Conservation (phyloP, 306 rosid genomes). For the Sindora glabra region DNA sequence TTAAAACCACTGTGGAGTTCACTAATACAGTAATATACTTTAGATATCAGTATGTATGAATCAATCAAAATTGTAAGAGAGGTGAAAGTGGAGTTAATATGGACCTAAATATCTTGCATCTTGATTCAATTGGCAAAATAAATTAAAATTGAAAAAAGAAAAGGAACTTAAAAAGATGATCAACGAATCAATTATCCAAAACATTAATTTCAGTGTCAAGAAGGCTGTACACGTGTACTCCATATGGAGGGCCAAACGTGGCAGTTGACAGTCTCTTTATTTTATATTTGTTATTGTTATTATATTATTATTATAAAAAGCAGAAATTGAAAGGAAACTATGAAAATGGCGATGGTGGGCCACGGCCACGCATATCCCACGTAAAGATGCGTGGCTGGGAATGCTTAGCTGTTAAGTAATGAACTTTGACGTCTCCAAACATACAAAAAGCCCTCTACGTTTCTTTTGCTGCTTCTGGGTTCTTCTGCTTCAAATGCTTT, state of each 20-base stretch:
- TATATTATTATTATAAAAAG: neutral
- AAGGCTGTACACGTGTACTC: constrained; percentile 25
- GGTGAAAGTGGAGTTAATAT: too few species aligned
- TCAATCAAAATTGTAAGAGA: too few species aligned
- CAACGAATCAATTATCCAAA: neutral
- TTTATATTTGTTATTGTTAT: too few species aligned
- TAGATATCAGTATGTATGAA: too few species aligned
- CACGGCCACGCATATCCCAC: constrained; percentile 11
- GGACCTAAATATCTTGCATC: too few species aligned
- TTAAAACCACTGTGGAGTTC: too few species aligned
- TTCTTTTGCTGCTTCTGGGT: neutral
- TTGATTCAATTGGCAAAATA: too few species aligned
- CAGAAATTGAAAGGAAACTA: too few species aligned
- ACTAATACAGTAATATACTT: too few species aligned
- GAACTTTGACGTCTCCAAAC: constrained; percentile 15
- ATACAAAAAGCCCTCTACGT: neutral
- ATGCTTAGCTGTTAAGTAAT: constrained; percentile 29
- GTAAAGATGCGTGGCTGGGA: constrained; percentile 3
- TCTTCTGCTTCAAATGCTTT: neutral
- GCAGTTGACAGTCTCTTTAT: constrained; percentile 4
- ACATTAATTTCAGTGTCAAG: constrained; percentile 10
- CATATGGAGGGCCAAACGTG: constrained; percentile 17
- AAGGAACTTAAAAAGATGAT: too few species aligned
- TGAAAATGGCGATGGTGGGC: neutral
- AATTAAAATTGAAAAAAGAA: too few species aligned